Percentiles rank a stretch among this genome's conserved stretches.
Conservation (phyloP, 805 yeast species). For the Candida manassasensis region DNA sequence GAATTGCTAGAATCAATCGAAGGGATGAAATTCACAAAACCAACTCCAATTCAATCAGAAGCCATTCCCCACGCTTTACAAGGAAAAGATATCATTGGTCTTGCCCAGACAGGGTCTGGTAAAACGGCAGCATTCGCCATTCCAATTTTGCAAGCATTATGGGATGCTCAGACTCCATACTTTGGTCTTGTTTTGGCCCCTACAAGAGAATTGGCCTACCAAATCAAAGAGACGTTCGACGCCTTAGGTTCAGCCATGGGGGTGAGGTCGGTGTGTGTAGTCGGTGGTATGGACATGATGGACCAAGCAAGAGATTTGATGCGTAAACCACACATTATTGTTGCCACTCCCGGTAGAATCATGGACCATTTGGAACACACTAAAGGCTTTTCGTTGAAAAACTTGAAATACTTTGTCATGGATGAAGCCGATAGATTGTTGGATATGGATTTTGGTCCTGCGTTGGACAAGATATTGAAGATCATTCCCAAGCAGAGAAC, state of each 20-base stretch:
- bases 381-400: constrained; percentile 78
- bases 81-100: constrained; percentile 90
- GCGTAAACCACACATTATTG: constrained; percentile 90
- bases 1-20: constrained; percentile 79
- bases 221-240: constrained; percentile 90
- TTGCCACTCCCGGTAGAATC: constrained; percentile 93
- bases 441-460: constrained; percentile 97
- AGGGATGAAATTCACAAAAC: constrained; percentile 66
- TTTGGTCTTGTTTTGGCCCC: constrained; percentile 87
- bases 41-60: constrained; percentile 92
- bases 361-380: constrained; percentile 93
- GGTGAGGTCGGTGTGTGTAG: constrained; percentile 79
- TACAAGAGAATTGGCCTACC: constrained; percentile 80
- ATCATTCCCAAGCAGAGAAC: constrained; percentile 82
- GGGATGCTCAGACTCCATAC: constrained; percentile 85
- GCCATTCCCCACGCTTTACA: constrained; percentile 86
- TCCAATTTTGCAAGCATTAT: constrained; percentile 85
- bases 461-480: constrained; percentile 76
- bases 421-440: constrained; percentile 96
- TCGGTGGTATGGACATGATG: constrained; percentile 99
- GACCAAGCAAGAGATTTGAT: constrained; percentile 92
- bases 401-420: constrained; percentile 79
- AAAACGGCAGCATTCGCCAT: constrained; percentile 98
- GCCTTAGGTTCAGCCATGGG: constrained; percentile 93
- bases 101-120: constrained; percentile 98